These are phyloP conservation scores for Fusarium acutatum DNA, from an alignment of 2,329 filamentous ascomycete species.

Conservation along the genomic window DNA sequence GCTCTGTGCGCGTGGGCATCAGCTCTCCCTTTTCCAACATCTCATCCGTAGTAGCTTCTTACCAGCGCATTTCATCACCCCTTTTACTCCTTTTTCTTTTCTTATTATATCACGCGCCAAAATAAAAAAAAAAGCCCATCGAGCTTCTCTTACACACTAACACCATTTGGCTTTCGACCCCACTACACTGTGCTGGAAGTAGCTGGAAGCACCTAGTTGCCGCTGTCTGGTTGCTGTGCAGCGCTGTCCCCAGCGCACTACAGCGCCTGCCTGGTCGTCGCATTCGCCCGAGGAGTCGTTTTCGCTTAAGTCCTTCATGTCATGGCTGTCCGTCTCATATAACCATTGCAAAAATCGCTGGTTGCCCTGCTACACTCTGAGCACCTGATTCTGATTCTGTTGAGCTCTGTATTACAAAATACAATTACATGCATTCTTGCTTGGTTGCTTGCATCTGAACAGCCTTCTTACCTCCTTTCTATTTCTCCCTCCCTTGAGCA, in stretches of 20 bases:
- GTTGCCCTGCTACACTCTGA: conserved; percentile 10
- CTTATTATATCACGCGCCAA: conserved; percentile 21
- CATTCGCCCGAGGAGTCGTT: conserved; percentile 12
- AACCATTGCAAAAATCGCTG: conserved; percentile 19
- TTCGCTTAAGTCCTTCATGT: conserved; percentile 18
- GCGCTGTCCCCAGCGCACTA: conserved; percentile 12
- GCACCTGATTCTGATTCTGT: conserved; percentile 6
- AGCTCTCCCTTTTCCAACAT: not conserved
- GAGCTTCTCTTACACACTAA: conserved; percentile 10
- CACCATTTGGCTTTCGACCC: conserved; percentile 17
- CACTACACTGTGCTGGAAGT: conserved; percentile 26
- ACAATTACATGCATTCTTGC: not conserved
- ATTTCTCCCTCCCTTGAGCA: conserved; percentile 13
- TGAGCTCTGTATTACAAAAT: not conserved
- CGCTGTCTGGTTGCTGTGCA: conserved; percentile 20
- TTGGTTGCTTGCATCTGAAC: not conserved
- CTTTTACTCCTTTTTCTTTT: conserved; percentile 6
- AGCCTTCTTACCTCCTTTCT: not conserved
- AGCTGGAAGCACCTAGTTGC: not conserved
- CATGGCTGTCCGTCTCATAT: not conserved
- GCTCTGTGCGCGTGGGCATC: conserved; percentile 16
- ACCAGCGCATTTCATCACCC: conserved; percentile 1
- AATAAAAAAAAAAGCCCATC: conserved; percentile 1
- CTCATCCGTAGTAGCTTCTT: conserved; percentile 16
- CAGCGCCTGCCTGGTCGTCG: not conserved